Conservation (phyloP, 495 filamentous ascomycete genomes). For the Trichocladium antarcticum region DNA sequence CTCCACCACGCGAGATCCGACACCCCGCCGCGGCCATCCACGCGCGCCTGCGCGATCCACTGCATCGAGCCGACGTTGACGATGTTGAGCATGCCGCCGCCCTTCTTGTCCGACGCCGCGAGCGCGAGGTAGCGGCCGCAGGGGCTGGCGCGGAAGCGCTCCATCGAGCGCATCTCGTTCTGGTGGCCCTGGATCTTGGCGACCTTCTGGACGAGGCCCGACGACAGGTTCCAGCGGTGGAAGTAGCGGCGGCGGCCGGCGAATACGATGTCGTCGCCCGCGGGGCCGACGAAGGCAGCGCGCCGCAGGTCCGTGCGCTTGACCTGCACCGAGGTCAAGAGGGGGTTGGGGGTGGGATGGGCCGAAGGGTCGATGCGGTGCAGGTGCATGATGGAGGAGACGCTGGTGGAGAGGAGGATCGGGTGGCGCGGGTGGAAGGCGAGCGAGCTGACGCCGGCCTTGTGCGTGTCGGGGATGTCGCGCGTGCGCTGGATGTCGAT, state of each 20-base stretch:
- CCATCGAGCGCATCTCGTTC: constrained; percentile 80
- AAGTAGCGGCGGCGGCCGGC: constrained; percentile 82
- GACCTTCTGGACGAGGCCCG: constrained; percentile 70
- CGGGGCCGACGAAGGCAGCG: constrained; percentile 57
- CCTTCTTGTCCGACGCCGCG: constrained; percentile 63
- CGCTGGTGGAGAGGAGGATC: constrained; percentile 78
- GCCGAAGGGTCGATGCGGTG: constrained; percentile 75
- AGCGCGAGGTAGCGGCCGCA: constrained; percentile 77
- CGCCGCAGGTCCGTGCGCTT: constrained; percentile 67
- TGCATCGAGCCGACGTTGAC: constrained; percentile 70
- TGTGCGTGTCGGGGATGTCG: constrained; percentile 40
- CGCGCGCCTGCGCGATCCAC: constrained; percentile 74
- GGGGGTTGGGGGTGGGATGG: constrained; percentile 64
- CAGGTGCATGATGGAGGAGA: constrained; percentile 70
- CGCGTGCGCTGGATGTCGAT: constrained; percentile 64
- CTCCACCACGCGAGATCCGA: constrained; percentile 88
- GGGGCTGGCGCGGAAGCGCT: constrained; percentile 73
- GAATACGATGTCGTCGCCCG: constrained; percentile 62
- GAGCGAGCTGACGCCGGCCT: constrained; percentile 73
- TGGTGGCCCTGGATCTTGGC: constrained; percentile 67
- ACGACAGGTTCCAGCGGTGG: constrained; percentile 81
- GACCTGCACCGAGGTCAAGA: constrained; percentile 81
- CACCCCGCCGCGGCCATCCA: constrained; percentile 72
- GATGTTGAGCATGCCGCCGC: constrained; percentile 79
- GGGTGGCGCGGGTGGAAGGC: constrained; percentile 81